Conservation (phyloP, 2,329 filamentous ascomycete genomes). For the Epichloe sp. region DNA sequence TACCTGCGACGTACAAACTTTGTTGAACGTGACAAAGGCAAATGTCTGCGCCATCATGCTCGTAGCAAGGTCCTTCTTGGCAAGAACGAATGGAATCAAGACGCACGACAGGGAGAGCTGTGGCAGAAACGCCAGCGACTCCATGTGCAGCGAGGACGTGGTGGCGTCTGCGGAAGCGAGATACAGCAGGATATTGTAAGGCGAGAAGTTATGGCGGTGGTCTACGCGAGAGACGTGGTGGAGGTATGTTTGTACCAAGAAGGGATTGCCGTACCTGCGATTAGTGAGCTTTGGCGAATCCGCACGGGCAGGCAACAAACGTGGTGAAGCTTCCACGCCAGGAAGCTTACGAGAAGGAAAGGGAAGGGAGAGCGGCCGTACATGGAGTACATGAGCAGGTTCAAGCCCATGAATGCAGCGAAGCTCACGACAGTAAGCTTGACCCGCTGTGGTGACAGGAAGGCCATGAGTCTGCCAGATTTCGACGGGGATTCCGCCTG, state of each 20-base stretch:
- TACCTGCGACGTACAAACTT: slow-evolving; percentile 97
- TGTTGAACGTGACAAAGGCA: slow-evolving; percentile 95
- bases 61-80: slow-evolving; percentile 67
- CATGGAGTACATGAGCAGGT: slow-evolving; percentile 64
- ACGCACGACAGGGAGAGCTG: slow-evolving; percentile 72
- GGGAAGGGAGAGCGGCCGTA: slow-evolving; percentile 21
- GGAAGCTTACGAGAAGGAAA: neutral
- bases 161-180: slow-evolving; percentile 55
- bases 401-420: slow-evolving; percentile 59
- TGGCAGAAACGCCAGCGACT: slow-evolving; percentile 78
- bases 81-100: slow-evolving; percentile 60
- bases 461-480: slow-evolving; percentile 19
- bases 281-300: slow-evolving; percentile 4
- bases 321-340: neutral
- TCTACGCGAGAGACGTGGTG: slow-evolving; percentile 90
- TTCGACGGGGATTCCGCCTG: slow-evolving; percentile 8
- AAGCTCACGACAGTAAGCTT: slow-evolving; percentile 52
- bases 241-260: slow-evolving; percentile 80
- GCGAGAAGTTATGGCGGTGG: slow-evolving; percentile 96
- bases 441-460: slow-evolving; percentile 42
- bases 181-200: slow-evolving; percentile 87
- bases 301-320: neutral
- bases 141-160: slow-evolving; percentile 36
- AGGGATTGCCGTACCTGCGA: slow-evolving; percentile 60
- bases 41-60: slow-evolving; percentile 93